Evolutionary conservation across 495 filamentous ascomycete genomes (phyloP).

Genomic region (Talaromyces trachyspermus): DNA sequence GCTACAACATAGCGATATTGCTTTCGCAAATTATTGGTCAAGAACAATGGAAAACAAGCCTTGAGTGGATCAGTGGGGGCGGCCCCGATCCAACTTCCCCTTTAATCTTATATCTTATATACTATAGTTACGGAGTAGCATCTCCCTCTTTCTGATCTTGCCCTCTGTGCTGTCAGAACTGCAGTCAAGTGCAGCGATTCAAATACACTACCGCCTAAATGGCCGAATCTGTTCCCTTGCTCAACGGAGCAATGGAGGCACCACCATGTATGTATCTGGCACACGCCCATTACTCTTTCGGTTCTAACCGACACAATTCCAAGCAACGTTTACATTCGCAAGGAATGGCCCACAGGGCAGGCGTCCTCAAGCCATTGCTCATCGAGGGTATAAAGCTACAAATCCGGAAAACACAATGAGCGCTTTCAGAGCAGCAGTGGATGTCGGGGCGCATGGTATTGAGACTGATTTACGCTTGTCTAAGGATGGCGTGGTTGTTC

Average conservation of each 20-base stretch:
- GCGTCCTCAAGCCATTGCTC: slow-evolving; percentile 69
- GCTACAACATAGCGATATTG: no score
- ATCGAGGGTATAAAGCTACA: slow-evolving; percentile 72
- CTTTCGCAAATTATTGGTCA: no score
- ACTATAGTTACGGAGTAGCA: no score
- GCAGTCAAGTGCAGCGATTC: no score
- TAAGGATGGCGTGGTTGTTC: slow-evolving; percentile 74
- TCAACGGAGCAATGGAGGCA: neutral
- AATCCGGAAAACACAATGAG: slow-evolving; percentile 82
- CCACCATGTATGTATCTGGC: neutral
- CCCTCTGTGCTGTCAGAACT: no score
- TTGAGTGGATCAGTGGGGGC: no score
- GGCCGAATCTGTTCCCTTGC: neutral
- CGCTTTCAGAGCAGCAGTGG: slow-evolving; percentile 65
- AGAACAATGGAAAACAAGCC: no score
- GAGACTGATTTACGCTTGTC: slow-evolving; percentile 85
- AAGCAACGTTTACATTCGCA: slow-evolving; percentile 4
- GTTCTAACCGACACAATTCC: neutral
- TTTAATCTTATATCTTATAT: no score
- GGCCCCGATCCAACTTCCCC: no score
- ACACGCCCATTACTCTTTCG: no score
- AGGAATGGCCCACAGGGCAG: slow-evolving; percentile 2
- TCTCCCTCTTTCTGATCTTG: no score
- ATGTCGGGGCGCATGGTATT: slow-evolving; percentile 68
- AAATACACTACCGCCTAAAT: no score